phyloP scores from a whole-genome alignment of 108 stramenopile genomes.

The Cyclotella atomus region DNA sequence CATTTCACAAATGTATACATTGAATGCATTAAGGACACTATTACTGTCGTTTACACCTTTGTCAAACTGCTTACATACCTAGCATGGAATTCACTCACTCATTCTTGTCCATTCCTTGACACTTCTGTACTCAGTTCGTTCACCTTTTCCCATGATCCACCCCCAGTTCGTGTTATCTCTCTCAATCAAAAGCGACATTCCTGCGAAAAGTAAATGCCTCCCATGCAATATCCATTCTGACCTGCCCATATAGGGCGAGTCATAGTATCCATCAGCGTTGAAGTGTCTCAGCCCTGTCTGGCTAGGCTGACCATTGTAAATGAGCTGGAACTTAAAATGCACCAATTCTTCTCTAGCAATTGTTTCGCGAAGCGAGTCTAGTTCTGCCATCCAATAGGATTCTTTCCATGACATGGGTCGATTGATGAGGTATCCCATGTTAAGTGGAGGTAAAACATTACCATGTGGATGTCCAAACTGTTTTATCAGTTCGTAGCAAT shows the following conservation, averaged over 20 bases:
- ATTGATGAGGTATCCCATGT: constrained; percentile 24
- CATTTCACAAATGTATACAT: neutral
- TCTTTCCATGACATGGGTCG: constrained; percentile 42
- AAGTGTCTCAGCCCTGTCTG: constrained; percentile 38
- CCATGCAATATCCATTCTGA: constrained; percentile 35
- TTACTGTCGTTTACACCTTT: too few relatives aligned
- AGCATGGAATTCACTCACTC: neutral
- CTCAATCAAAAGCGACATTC: constrained; percentile 35
- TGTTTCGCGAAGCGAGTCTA: constrained; percentile 20
- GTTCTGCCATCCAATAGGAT: constrained; percentile 39
- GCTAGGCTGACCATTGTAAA: constrained; percentile 37
- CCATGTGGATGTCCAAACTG: constrained; percentile 11
- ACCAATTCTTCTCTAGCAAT: constrained; percentile 27
- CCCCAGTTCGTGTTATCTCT: constrained; percentile 36
- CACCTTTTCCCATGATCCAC: constrained; percentile 36
- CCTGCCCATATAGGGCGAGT: constrained; percentile 38
- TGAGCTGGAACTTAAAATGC: constrained; percentile 24
- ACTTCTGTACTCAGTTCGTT: constrained; percentile 35
- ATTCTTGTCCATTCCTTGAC: constrained; percentile 8
- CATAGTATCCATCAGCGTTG: constrained; percentile 24
- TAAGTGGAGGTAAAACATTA: constrained; percentile 17
- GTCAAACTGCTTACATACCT: neutral
- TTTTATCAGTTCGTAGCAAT: constrained; percentile 9
- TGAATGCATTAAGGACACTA: neutral
- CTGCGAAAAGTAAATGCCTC: constrained; percentile 26